Conservation (phyloP, 371 early-diverging fungal genomes). For the Batrachochytrium dendrobatidis region DNA sequence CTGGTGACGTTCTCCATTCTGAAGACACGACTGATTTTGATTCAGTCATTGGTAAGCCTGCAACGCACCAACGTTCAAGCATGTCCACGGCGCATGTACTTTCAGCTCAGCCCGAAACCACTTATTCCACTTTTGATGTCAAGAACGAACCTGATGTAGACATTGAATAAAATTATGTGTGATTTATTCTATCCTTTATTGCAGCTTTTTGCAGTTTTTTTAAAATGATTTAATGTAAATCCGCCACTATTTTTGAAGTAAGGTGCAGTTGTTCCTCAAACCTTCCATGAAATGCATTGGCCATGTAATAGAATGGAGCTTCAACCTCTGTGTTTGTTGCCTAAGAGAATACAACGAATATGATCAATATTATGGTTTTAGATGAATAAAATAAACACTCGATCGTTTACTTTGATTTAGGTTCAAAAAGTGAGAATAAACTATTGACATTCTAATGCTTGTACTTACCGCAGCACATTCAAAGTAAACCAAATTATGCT, state of each 20-base stretch:
- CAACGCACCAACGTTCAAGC: too few relatives aligned
- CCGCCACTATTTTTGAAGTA: not conserved
- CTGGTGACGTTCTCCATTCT: too few relatives aligned
- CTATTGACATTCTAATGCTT: not conserved
- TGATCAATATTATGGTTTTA: not conserved
- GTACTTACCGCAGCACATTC: conserved; percentile 36
- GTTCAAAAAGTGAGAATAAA: not conserved
- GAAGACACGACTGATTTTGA: too few relatives aligned
- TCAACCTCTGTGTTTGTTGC: conserved; percentile 34
- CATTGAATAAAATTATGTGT: too few relatives aligned
- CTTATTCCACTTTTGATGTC: too few relatives aligned
- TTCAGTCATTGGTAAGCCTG: too few relatives aligned
- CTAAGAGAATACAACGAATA: conserved; percentile 7
- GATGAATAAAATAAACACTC: too few relatives aligned
- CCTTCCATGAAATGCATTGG: conserved; percentile 25
- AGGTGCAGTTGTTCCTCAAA: conserved; percentile 10
- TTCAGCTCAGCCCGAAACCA: too few relatives aligned
- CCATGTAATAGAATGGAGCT: conserved; percentile 38
- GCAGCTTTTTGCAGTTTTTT: too few relatives aligned
- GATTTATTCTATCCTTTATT: too few relatives aligned
- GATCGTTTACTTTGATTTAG: not conserved
- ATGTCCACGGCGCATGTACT: too few relatives aligned
- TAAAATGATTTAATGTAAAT: not conserved
- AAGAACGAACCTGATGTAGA: too few relatives aligned
- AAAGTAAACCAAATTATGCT: conserved; percentile 29